Evolutionary conservation across 1,139 yeast species (phyloP).

Genomic region (Kluyveromyces marxianus): DNA sequence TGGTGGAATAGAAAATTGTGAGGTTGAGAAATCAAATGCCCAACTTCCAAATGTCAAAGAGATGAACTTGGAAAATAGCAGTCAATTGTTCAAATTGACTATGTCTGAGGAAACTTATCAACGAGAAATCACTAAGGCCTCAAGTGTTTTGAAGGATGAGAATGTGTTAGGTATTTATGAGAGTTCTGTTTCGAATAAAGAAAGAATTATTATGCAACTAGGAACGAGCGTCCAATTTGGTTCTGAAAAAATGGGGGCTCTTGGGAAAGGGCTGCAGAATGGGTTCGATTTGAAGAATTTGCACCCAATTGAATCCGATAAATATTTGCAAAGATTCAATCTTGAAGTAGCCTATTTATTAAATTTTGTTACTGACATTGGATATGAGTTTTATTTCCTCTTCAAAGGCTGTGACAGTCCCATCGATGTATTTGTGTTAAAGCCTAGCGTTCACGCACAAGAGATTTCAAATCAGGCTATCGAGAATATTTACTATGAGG

Average conservation of each 20-base stretch:
- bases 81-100: constrained; percentile 51
- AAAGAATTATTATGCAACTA: constrained; percentile 69
- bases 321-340: constrained; percentile 47
- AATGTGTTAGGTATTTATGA: constrained; percentile 71
- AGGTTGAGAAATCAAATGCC: constrained; percentile 51
- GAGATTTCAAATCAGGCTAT: constrained; percentile 49
- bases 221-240: constrained; percentile 70
- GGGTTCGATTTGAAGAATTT: constrained; percentile 72
- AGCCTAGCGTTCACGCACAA: constrained; percentile 65
- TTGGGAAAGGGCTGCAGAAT: constrained; percentile 79
- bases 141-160: constrained; percentile 58
- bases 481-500: constrained; percentile 48
- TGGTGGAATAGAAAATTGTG: constrained; percentile 44
- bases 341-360: constrained; percentile 62
- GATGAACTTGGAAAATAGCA: constrained; percentile 31
- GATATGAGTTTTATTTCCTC: constrained; percentile 66
- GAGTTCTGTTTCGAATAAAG: constrained; percentile 55
- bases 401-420: constrained; percentile 59
- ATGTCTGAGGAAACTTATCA: constrained; percentile 60
- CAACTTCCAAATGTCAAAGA: constrained; percentile 62
- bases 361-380: constrained; percentile 61
- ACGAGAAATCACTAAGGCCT: constrained; percentile 50
- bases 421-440: constrained; percentile 51
- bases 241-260: constrained; percentile 58
- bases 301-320: constrained; percentile 38